Percentiles rank a stretch among this genome's conserved stretches.
Conservation (phyloP, 208 protist species). For the Trypanosoma lewisi region DNA sequence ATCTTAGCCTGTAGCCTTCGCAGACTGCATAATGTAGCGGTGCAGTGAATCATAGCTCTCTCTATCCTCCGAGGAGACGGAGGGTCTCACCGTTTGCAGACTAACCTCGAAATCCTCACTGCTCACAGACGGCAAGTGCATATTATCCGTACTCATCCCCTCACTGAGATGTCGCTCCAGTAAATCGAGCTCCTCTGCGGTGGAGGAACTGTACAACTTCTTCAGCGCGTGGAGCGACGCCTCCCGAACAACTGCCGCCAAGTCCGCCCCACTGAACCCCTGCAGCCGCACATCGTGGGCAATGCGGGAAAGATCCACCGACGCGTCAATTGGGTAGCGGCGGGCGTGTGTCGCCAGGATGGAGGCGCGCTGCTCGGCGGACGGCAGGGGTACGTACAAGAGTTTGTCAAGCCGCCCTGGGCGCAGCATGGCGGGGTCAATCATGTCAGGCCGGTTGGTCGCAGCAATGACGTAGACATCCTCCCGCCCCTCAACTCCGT, state of each 20-base stretch:
- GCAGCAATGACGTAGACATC: slow-evolving; percentile 98
- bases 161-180: slow-evolving; percentile 76
- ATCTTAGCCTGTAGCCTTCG: slow-evolving; percentile 29
- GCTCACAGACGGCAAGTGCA: slow-evolving; percentile 62
- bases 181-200: slow-evolving; percentile 56
- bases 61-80: slow-evolving; percentile 72
- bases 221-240: slow-evolving; percentile 87
- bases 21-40: slow-evolving; percentile 27
- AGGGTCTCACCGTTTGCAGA: slow-evolving; percentile 71
- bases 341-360: slow-evolving; percentile 91
- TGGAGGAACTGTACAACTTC: slow-evolving; percentile 60
- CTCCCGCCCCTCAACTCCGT: slow-evolving; percentile 96
- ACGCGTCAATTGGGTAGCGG: slow-evolving; percentile 80
- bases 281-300: slow-evolving; percentile 71
- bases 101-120: slow-evolving; percentile 61
- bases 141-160: slow-evolving; percentile 23
- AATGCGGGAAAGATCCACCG: slow-evolving; percentile 78
- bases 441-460: slow-evolving; percentile 98
- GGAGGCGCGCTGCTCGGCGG: slow-evolving; percentile 68
- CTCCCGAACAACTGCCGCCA: slow-evolving; percentile 92
- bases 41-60: slow-evolving; percentile 71
- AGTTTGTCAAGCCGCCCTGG: slow-evolving; percentile 97
- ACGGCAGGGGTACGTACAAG: slow-evolving; percentile 96
- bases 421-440: slow-evolving; percentile 98
- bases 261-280: slow-evolving; percentile 95